phyloP scores from a whole-genome alignment of 73 alveolate species.

The Symbiodinium natans region DNA sequence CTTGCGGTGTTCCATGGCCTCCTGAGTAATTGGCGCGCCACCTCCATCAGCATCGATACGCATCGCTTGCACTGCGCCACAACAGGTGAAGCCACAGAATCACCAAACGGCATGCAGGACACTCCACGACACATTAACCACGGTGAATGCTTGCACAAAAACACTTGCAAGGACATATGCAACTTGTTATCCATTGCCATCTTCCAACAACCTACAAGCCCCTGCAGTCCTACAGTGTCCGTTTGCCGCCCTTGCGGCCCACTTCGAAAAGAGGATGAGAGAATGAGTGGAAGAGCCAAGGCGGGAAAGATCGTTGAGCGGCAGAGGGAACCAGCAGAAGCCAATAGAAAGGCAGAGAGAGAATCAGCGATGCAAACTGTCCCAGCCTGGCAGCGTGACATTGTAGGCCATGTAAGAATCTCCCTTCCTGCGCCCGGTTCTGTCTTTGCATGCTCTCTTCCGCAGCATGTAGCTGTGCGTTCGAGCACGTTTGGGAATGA shows the following conservation, averaged over 20 bases:
- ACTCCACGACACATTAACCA: no score
- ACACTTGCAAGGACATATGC: neutral
- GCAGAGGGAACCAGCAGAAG: neutral
- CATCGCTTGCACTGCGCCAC: no score
- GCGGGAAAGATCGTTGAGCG: neutral
- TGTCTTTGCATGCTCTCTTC: neutral
- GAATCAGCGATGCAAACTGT: neutral
- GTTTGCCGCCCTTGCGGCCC: no score
- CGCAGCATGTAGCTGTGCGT: neutral
- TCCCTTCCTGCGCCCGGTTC: slow-evolving; percentile 38
- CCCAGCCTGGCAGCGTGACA: slow-evolving; percentile 64
- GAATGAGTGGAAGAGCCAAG: no score
- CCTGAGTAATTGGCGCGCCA: slow-evolving; percentile 63
- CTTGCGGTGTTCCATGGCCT: slow-evolving; percentile 76
- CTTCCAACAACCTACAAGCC: no score
- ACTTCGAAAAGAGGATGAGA: no score
- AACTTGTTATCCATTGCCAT: no score
- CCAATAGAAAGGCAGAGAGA: neutral
- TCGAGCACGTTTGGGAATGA: neutral
- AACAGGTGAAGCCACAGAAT: no score
- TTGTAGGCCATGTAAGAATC: slow-evolving; percentile 80
- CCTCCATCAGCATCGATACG: neutral
- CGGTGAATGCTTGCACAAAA: neutral
- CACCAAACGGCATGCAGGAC: no score
- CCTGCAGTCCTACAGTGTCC: no score